Evolutionary conservation across 768 basidiomycete species (phyloP).

Genomic region (Sistotremastrum niveocremeum): DNA sequence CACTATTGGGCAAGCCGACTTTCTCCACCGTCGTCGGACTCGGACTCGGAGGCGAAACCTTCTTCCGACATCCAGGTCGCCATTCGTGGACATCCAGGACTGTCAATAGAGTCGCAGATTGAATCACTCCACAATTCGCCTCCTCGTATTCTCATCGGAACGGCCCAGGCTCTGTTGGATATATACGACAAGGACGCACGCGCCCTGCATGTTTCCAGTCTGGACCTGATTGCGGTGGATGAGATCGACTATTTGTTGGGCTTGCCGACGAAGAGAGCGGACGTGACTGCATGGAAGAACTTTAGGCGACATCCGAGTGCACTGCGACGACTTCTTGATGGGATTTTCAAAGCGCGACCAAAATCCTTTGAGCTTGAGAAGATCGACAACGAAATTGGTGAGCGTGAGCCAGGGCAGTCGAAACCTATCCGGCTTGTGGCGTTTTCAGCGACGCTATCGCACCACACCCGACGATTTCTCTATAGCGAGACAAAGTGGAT

Average conservation of each 20-base stretch:
- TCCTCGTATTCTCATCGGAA: conserved; percentile 59
- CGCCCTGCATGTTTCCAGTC: conserved; percentile 29
- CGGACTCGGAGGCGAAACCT: not conserved
- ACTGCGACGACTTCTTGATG: conserved; percentile 45
- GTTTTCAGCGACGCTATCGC: conserved; percentile 1
- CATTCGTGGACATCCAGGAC: conserved; percentile 33
- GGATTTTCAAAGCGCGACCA: conserved; percentile 22
- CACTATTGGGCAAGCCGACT: conserved; percentile 47
- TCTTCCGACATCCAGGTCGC: conserved; percentile 43
- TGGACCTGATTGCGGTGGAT: conserved; percentile 55
- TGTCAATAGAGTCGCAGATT: conserved; percentile 27
- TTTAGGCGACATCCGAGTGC: conserved; percentile 41
- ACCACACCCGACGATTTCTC: not conserved
- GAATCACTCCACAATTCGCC: conserved; percentile 25
- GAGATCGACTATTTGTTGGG: conserved; percentile 65
- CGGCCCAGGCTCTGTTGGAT: conserved; percentile 56
- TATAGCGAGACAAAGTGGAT: conserved; percentile 7
- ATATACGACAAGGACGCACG: conserved; percentile 30
- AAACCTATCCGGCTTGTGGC: conserved; percentile 1
- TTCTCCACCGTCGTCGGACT: conserved; percentile 13
- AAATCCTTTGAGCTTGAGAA: not conserved
- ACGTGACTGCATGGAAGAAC: conserved; percentile 28
- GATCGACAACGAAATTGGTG: not conserved
- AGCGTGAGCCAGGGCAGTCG: not conserved
- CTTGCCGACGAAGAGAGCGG: conserved; percentile 29